Base-by-base conservation (phyloP, 768 basidiomycete species). In the Naematelia encephala region DNA sequence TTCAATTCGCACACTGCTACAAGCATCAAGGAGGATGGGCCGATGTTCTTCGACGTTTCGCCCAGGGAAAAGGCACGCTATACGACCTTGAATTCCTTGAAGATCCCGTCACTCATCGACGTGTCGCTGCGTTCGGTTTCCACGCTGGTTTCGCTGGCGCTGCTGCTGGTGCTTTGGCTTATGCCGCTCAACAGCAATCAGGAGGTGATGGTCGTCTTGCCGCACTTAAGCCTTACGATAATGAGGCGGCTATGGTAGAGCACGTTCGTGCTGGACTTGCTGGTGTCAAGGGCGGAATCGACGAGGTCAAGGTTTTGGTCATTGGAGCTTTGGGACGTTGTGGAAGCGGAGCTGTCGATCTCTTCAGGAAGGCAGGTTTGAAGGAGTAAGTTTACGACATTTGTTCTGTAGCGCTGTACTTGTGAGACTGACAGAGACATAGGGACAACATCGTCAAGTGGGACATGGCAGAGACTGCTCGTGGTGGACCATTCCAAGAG, bases 1-100 rank as follows among this genome's bases (percentile, higher is more conserved):
- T 99, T 73, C 91, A 96, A 70, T 99, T 98, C 69, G 93, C 92
- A 2, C 96, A 98, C 77, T 96, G 93, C 79, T 98, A 90, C 84
- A 99, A 99, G 79, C 80, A 84, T 44, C 96, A 99, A 76, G 90
- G 82, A 1, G 96, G 96, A 21, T 99, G 96, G 94, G 82, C 84
- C 8, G 81, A 84, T 45, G 84, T 97, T 28, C 85, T 99, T 26
- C 81, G 85, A 27, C 88, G 96, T 21, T 99, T 97, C 81, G 80
- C 84, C 75, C 82, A 82, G 50, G 96, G 93, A 13, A 59, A 74
- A 27, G 94, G 92, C 27, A 87, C 85, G 12, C 80, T 98, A 22
- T 97, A 97, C 79, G 96, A 98, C 76, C 82, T 98, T 55, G 96
- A 99, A 79, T 99, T 98, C 80, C 82, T 98, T 62, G 87, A 85